Conservation (phyloP, 225 moss, liverwort and hornwort species). For the Sphagnum tenellum region DNA sequence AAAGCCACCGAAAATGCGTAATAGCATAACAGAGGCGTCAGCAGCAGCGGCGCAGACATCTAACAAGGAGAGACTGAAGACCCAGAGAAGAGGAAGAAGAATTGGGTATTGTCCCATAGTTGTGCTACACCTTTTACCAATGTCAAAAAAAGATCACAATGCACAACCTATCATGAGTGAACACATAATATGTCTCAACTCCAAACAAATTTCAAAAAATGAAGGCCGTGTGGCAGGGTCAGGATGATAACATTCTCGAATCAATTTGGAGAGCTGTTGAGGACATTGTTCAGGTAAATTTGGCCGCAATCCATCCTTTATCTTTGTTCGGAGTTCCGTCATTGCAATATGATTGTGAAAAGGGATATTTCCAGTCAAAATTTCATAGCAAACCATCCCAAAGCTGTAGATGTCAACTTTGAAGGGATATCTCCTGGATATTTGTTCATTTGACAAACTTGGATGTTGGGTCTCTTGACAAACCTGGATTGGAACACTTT, state of each 20-base stretch:
- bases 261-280: background rate
- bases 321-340: background rate
- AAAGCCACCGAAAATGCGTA: too few relatives aligned
- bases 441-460: too few relatives aligned
- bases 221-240: background rate
- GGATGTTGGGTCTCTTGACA: background rate
- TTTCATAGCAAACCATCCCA: slow-evolving; percentile 4
- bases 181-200: background rate
- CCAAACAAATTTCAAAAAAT: background rate
- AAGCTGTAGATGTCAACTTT: slow-evolving; percentile 9
- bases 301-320: background rate
- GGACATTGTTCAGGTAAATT: slow-evolving; percentile 2
- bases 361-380: slow-evolving; percentile 3
- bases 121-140: too few relatives aligned
- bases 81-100: too few relatives aligned
- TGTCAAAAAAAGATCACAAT: too few relatives aligned
- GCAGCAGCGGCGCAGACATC: too few relatives aligned
- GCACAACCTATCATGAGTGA: background rate
- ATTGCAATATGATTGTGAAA: background rate
- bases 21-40: too few relatives aligned
- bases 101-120: too few relatives aligned
- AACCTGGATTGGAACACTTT: too few relatives aligned
- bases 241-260: slow-evolving; percentile 1
- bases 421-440: background rate
- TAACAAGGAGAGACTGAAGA: too few relatives aligned